Evolutionary conservation across 345 rosid genomes (phyloP), one percentile per base, ranked within the genome.

Genomic region (Luvunga scandens): DNA sequence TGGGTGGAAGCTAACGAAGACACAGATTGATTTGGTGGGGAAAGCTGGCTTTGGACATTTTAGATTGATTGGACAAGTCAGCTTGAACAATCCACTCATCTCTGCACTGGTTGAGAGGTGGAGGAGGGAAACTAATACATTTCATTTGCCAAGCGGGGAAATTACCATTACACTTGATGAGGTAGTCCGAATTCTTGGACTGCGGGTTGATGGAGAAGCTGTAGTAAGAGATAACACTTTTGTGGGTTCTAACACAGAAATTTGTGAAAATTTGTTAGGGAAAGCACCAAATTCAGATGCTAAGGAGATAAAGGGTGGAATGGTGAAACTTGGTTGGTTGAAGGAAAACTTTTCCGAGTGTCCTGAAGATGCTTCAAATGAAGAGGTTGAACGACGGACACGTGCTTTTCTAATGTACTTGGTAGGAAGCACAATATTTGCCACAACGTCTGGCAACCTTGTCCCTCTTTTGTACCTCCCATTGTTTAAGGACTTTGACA

Each of bases 101-200:
- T 92, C 94, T 30, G 94, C 97, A 0, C 80, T 89, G 21, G 94
- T 89, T 39, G 94, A 92, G 83, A 83, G 93, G 81, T 84, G 94
- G 94, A 85, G 94, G 50, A 82, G 89, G 79, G 97, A 92, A 83
- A 90, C 97, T 68, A 92, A 92, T 66, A 90, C 90, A 1, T 89
- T 92, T 65, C 94, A 92, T 81, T 84, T 90, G 76, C 87, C 85
- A 33, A 90, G 86, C 36, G 97, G 97, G 50, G 97, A 92, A 76
- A 90, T 92, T 90, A 90, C 97, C 0, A 89, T 92, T 39, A 90
- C 93, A 36, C 93, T 92, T 28, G 83, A 86, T 28, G 94, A 92
- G 53, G 94, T 89, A 13, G 86, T 93, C 0, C 72, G 86, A 73
- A 78, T 90, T 66, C 88, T 89, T 28, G 94, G 97, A 62, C 93